phyloP scores from a whole-genome alignment of 1,139 yeast genomes.

The Hyphopichia buzzinii region DNA sequence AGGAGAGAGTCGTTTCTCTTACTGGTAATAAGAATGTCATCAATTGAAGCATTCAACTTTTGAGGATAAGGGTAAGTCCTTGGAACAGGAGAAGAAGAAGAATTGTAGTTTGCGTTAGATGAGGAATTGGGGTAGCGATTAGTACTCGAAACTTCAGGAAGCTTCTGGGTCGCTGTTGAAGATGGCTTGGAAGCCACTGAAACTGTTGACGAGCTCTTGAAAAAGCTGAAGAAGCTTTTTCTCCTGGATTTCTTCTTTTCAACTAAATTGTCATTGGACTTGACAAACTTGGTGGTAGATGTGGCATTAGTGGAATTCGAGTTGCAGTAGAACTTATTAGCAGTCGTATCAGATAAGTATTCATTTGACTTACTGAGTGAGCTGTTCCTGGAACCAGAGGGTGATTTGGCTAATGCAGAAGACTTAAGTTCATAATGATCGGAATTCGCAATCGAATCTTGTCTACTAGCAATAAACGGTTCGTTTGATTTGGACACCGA shows the following conservation, averaged over 20 bases:
- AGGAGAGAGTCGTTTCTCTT: neutral
- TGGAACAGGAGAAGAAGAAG: neutral
- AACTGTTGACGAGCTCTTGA: slow-evolving; percentile 1
- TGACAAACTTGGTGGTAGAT: neutral
- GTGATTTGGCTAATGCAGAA: neutral
- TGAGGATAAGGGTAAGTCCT: neutral
- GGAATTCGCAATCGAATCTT: neutral
- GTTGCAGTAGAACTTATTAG: neutral
- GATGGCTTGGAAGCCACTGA: neutral
- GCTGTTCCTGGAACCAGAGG: neutral
- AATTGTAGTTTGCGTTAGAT: neutral
- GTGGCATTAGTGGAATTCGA: neutral
- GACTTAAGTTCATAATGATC: neutral
- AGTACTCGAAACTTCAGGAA: neutral
- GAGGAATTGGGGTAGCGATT: neutral
- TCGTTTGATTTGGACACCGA: slow-evolving; percentile 1
- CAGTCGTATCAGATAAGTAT: neutral
- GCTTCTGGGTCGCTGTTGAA: neutral
- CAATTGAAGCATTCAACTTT: slow-evolving; percentile 2
- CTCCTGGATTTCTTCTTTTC: slow-evolving; percentile 2
- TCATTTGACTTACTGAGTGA: slow-evolving; percentile 1
- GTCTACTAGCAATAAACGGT: neutral
- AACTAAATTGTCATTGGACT: neutral
- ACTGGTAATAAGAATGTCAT: slow-evolving; percentile 4
- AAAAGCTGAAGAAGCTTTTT: slow-evolving; percentile 2